Evolutionary conservation across 768 basidiomycete species (phyloP).

Genomic region (Panellus pusillus): DNA sequence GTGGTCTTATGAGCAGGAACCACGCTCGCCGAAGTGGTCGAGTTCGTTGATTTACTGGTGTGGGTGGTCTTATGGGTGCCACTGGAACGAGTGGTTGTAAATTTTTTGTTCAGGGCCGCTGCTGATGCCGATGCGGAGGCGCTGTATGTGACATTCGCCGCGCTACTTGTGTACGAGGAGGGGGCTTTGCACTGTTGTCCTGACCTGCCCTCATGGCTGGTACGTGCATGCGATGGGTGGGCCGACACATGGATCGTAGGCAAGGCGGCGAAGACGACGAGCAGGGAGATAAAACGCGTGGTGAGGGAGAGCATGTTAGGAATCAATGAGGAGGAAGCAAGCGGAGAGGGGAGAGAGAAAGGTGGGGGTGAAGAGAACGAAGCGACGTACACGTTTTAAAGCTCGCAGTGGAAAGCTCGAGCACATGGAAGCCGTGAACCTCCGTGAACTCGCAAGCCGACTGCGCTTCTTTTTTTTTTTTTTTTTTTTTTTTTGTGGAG

Average conservation of each 20-base stretch:
- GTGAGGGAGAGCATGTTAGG: conserved; percentile 37
- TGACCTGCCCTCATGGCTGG: conserved; percentile 35
- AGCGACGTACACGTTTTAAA: neutral
- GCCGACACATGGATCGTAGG: conserved; percentile 34
- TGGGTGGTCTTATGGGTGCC: conserved; percentile 16
- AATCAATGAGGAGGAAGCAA: conserved; percentile 21
- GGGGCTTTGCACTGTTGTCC: neutral
- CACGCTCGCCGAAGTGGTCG: conserved; percentile 15
- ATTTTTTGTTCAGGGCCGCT: conserved; percentile 1
- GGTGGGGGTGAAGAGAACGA: conserved; percentile 18
- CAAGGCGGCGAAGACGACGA: conserved; percentile 45
- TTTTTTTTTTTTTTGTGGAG: too few species aligned
- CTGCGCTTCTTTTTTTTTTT: too few species aligned
- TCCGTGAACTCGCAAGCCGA: too few species aligned
- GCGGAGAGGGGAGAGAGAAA: neutral
- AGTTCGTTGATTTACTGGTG: too few species aligned
- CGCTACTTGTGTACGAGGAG: neutral
- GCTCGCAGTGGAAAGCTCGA: too few species aligned
- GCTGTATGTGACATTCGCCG: conserved; percentile 21
- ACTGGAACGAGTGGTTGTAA: conserved; percentile 6
- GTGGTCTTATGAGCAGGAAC: neutral
- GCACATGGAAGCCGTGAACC: too few species aligned
- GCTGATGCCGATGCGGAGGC: conserved; percentile 17
- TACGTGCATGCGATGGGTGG: conserved; percentile 44
- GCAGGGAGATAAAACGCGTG: conserved; percentile 43